phyloP scores from a whole-genome alignment of 768 basidiomycete genomes.

The Amyloporia xantha region DNA sequence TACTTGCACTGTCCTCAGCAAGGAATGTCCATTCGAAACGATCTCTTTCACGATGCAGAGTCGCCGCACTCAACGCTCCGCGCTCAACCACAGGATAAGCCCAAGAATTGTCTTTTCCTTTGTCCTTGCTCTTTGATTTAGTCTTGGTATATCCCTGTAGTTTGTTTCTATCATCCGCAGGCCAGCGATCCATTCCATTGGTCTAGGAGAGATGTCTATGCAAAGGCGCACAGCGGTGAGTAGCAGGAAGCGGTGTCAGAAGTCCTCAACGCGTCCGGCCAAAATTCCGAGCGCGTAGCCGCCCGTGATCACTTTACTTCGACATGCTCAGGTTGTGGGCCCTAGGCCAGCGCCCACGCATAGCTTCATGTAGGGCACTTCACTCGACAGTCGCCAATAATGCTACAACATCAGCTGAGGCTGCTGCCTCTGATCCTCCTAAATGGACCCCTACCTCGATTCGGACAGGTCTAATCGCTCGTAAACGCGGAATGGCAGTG shows the following conservation, averaged over 20 bases:
- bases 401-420: conserved; percentile 27
- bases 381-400: conserved; percentile 35
- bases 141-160: conserved; percentile 4
- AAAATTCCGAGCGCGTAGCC: conserved; percentile 7
- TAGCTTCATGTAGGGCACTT: conserved; percentile 32
- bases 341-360: conserved; percentile 32
- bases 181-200: conserved; percentile 80
- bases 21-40: conserved; percentile 49
- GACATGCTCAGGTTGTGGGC: conserved; percentile 51
- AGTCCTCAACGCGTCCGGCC: neutral
- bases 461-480: conserved; percentile 88
- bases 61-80: conserved; percentile 51
- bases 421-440: conserved; percentile 18
- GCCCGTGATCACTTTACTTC: conserved; percentile 4
- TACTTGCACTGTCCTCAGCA: conserved; percentile 26
- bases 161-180: conserved; percentile 39
- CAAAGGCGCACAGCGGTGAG: neutral
- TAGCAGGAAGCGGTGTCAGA: neutral
- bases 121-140: conserved; percentile 24
- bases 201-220: conserved; percentile 13
- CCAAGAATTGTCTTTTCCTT: conserved; percentile 23
- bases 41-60: conserved; percentile 38
- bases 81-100: conserved; percentile 50
- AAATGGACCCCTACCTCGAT: conserved; percentile 85
- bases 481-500: conserved; percentile 93